These are phyloP conservation scores for Silene uniflora DNA, from an alignment of 148 eudicot species.

Conservation along the genomic window DNA sequence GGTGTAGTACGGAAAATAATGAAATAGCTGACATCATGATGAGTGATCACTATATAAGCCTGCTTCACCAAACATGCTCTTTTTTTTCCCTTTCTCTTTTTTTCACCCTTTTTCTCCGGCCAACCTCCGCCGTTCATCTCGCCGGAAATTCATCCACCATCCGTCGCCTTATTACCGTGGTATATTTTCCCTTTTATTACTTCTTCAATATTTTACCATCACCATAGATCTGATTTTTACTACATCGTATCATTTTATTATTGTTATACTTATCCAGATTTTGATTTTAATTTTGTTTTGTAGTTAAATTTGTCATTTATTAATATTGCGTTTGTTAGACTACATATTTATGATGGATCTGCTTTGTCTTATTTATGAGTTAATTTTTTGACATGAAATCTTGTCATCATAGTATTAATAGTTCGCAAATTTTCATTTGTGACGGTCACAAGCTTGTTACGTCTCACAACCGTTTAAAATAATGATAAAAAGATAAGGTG, in stretches of 20 bases:
- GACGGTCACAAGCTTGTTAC: too few species aligned
- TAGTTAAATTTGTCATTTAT: background rate
- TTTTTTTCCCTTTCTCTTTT: conserved; percentile 42
- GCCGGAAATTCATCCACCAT: background rate
- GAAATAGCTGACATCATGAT: too few species aligned
- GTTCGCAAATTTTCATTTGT: too few species aligned
- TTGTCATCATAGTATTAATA: too few species aligned
- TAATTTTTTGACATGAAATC: too few species aligned
- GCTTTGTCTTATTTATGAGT: too few species aligned
- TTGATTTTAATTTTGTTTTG: background rate
- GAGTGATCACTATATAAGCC: conserved; percentile 26
- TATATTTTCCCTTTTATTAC: background rate
- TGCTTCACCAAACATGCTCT: conserved; percentile 23
- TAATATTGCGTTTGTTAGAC: background rate
- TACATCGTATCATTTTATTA: background rate
- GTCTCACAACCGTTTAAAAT: too few species aligned
- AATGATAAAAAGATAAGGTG: too few species aligned
- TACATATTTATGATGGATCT: background rate
- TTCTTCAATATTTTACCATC: background rate
- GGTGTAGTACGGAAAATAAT: too few species aligned
- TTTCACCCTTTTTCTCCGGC: conserved; percentile 12
- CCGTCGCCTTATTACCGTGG: conserved; percentile 4
- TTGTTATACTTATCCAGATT: background rate
- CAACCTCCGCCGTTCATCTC: conserved; percentile 7
- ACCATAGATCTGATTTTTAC: conserved; percentile 27